Percentiles rank a stretch among this genome's conserved stretches.
Conservation (phyloP, 441 rosid species). For the Metrosideros polymorpha region DNA sequence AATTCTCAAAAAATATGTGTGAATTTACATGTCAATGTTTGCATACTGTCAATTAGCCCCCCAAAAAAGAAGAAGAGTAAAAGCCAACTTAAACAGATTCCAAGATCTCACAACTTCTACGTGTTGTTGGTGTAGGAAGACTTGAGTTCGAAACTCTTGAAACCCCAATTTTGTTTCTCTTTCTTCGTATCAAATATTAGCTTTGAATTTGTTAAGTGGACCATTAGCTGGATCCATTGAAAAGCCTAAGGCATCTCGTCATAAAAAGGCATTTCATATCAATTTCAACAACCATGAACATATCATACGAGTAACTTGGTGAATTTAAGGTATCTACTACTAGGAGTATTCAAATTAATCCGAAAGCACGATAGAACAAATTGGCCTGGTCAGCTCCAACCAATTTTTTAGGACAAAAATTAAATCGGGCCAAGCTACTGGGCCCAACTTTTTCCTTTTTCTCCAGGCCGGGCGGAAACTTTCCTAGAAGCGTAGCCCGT, state of each 20-base stretch:
- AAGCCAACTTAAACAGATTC: not conserved
- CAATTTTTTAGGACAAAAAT: not conserved
- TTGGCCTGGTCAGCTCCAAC: not conserved
- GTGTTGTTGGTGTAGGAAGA: not conserved
- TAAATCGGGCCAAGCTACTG: not conserved
- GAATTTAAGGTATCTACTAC: not conserved
- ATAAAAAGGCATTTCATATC: not conserved
- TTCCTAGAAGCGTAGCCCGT: not conserved
- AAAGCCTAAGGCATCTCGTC: not conserved
- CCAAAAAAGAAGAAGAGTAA: not conserved
- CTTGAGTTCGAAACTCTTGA: not conserved
- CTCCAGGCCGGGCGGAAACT: not conserved
- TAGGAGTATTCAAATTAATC: not conserved
- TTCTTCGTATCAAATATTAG: not conserved
- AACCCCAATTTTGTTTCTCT: not conserved
- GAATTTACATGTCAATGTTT: not conserved
- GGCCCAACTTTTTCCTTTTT: not conserved
- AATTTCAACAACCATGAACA: not conserved
- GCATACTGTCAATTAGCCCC: not conserved
- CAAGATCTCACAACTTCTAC: not conserved
- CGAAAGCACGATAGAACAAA: not conserved
- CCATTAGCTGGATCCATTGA: not conserved
- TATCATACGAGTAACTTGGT: not conserved
- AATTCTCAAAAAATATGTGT: not conserved
- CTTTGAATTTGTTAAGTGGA: not conserved